Evolutionary conservation across 345 rosid genomes (phyloP), one percentile per base, ranked within the genome.

Genomic region (Aethionema arabicum): DNA sequence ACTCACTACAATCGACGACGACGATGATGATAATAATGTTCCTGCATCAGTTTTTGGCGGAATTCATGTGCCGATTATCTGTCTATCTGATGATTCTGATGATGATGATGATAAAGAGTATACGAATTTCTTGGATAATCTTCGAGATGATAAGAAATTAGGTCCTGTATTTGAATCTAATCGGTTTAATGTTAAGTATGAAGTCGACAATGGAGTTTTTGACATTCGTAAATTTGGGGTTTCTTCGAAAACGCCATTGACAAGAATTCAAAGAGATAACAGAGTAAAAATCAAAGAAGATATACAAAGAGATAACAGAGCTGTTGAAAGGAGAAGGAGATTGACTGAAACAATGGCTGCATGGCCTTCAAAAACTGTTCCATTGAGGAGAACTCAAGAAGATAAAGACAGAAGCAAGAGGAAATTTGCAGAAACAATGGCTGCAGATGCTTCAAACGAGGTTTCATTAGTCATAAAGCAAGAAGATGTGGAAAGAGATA

Each of bases 301-400:
- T 27, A 69, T 69, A n/a, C 55, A 63, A 11, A 37, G 74, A 35
- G 65, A 70, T 30, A 63, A 64, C 2, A 62, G 68, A 48, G 40
- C 15, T 55, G 56, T 51, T 53, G 67, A 61, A 39, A 14, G 73
- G 47, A 61, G 61, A 42, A 16, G 52, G 32, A 69, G 42, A 27
- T 1, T 55, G 2, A 63, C 38, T 32, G 45, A 32, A 44, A 16
- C 55, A 0, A 51, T 54, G 11, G 37, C 38, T 37, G 30, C 27
- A 37, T 46, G 32, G 29, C n/a, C 38, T 35, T 35, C 38, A 35
- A 35, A 4, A 35, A 3, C 38, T 35, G 38, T 8, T 35, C 38
- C 38, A 8, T 35, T 35, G 38, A 35, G 6, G 7, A 35, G 8
- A 35, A 35, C 3, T 8, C 7, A 35, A 35, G 7, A 35, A 35